Base-by-base conservation (phyloP, 441 rosid species). In the Metrosideros polymorpha region DNA sequence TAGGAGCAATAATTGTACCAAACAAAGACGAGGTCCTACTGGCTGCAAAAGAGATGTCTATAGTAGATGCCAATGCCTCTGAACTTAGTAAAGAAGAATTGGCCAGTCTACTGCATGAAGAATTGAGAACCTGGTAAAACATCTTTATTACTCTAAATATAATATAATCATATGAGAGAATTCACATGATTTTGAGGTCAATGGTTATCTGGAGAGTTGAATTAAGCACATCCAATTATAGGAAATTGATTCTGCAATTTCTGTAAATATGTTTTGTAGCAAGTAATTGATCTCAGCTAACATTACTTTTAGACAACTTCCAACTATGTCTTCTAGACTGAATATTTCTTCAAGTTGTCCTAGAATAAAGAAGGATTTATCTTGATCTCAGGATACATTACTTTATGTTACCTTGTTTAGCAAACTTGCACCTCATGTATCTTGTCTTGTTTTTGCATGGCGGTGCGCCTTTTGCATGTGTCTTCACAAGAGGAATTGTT, bases 1-100 rank as follows among this genome's bases (percentile, higher is more conserved):
- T 94, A 75, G 99, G 95, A 90, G 99, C 99, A 71, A 92, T 96
- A 89, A 79, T 97, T 61, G 93, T 96, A 89, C 98, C 99, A 53
- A 94, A 95, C 92, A 93, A 93, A 92, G 99, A 96, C 85, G 99
- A 92, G 90, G 94, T 89, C 77, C 90, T 94, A 54, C 82, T 63
- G 88, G 91, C 91, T 76, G 96, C 96, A 19, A 95, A 91, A 87
- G 87, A 43, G 85, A 54, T 77, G 75, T 92, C 96, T 82, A 85
- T 88, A 79, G 85, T 92, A 66, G 95, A 94, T 90, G 90, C 89
- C 61, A 86, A 89, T 88, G 93, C 92, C 54, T 85, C 93, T 29
- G 93, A 92, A 86, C 88, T 96, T 82, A 92, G 93, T 87, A 93
- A 90, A 93, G 96, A 92, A 85, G 92, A 85, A 82, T 49, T 90